phyloP scores from a whole-genome alignment of 2,329 filamentous ascomycete genomes.

The Stagonosporopsis vannaccii region DNA sequence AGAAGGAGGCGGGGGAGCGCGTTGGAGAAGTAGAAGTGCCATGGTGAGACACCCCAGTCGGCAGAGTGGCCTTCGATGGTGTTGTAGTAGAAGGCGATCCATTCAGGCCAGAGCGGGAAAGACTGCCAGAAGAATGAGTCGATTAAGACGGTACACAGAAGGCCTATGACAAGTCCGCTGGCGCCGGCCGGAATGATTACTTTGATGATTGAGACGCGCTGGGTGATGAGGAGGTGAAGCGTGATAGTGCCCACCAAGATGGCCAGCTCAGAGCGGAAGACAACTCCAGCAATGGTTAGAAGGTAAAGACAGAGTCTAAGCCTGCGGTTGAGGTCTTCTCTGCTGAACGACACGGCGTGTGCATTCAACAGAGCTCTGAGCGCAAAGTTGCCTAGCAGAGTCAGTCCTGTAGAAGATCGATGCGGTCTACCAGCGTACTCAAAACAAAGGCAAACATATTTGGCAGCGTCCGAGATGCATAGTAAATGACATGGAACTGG shows the following conservation, averaged over 20 bases:
- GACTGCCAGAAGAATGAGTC: slow-evolving; percentile 95
- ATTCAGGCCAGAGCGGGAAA: slow-evolving; percentile 83
- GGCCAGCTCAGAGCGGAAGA: slow-evolving; percentile 91
- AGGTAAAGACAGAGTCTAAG: slow-evolving; percentile 73
- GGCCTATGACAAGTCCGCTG: slow-evolving; percentile 69
- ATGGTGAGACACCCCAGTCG: slow-evolving; percentile 86
- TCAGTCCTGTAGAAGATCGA: not conserved
- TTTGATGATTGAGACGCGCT: slow-evolving; percentile 61
- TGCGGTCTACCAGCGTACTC: slow-evolving; percentile 61
- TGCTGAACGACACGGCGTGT: slow-evolving; percentile 47
- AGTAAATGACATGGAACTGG: slow-evolving; percentile 94
- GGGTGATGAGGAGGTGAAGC: slow-evolving; percentile 66
- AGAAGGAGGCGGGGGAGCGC: slow-evolving; percentile 83
- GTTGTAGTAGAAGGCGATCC: slow-evolving; percentile 90
- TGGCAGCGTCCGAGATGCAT: slow-evolving; percentile 87
- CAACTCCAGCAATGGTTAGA: slow-evolving; percentile 78
- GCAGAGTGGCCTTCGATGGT: slow-evolving; percentile 82
- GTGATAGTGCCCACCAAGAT: slow-evolving; percentile 76
- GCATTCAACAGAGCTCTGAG: slow-evolving; percentile 61
- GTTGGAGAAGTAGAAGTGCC: slow-evolving; percentile 84
- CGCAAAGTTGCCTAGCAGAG: slow-evolving; percentile 69
- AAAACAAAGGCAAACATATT: slow-evolving; percentile 96
- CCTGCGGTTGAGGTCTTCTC: slow-evolving; percentile 52
- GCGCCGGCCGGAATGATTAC: slow-evolving; percentile 72
- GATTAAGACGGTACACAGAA: slow-evolving; percentile 73